A percentile compares a stretch with the other conserved stretches of the same genome.
Conservation (phyloP, 495 filamentous ascomycete species). For the Hypoxylon lienhwacheense region DNA sequence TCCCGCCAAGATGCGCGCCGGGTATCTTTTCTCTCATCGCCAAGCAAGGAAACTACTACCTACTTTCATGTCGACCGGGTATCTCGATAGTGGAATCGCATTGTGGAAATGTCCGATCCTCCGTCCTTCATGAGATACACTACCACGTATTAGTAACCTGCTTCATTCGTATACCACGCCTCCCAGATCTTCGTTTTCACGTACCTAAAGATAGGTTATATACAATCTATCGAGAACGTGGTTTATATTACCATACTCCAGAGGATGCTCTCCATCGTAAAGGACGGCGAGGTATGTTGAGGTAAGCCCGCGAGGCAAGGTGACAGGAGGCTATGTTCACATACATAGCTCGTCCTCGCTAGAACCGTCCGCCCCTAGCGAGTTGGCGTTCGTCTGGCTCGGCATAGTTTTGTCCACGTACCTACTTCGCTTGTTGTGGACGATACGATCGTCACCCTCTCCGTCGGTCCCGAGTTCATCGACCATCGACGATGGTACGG, state of each 20-base stretch:
- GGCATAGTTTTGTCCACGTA: slow-evolving; percentile 19
- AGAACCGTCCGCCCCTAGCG: slow-evolving; percentile 16
- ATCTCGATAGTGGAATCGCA: no score
- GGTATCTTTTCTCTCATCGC: no score
- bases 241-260: not conserved
- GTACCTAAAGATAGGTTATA: slow-evolving; percentile 10
- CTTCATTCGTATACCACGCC: slow-evolving; percentile 7
- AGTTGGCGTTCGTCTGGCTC: slow-evolving; percentile 10
- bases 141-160: not conserved
- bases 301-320: not conserved
- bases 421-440: slow-evolving; percentile 30
- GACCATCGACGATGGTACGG: not conserved
- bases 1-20: no score
- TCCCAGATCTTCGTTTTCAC: not conserved
- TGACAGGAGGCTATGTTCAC: slow-evolving; percentile 9
- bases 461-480: slow-evolving; percentile 30
- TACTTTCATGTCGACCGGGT: no score
- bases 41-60: no score
- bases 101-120: not conserved
- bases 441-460: slow-evolving; percentile 20
- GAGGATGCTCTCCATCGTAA: not conserved
- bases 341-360: slow-evolving; percentile 49
- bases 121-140: not conserved
- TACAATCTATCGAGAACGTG: not conserved
- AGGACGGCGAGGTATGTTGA: not conserved